Evolutionary conservation across 2,329 filamentous ascomycete species (phyloP).

Genomic region (Sporothrix brasiliensis): DNA sequence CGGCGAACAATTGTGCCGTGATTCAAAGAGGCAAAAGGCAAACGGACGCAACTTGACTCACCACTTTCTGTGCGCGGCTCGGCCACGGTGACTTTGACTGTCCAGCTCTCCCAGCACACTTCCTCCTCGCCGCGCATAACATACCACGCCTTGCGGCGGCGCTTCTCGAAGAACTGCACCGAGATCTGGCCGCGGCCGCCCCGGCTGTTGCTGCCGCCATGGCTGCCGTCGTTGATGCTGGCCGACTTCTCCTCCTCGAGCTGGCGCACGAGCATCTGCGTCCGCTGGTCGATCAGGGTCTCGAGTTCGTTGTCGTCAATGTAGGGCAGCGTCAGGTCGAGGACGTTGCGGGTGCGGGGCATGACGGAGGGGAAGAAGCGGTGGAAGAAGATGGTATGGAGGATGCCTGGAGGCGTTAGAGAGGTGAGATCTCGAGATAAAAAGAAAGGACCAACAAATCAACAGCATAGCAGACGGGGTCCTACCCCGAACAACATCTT

Average conservation of each 20-base stretch:
- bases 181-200: conserved; percentile 74
- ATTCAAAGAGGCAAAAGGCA: too few species aligned
- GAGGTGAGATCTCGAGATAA: conserved; percentile 19
- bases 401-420: conserved; percentile 63
- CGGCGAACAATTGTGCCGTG: too few species aligned
- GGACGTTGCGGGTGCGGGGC: conserved; percentile 82
- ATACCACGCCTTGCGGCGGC: conserved; percentile 76
- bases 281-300: conserved; percentile 88
- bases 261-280: conserved; percentile 76
- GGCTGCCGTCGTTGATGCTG: conserved; percentile 38
- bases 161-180: conserved; percentile 95
- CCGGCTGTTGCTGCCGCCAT: conserved; percentile 35
- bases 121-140: conserved; percentile 77
- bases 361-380: conserved; percentile 88
- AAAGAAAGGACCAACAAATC: conserved; percentile 35
- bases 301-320: conserved; percentile 90
- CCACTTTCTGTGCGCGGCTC: conserved; percentile 86
- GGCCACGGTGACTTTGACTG: conserved; percentile 87
- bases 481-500: conserved; percentile 87
- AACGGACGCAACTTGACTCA: conserved; percentile 45
- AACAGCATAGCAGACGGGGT: too few species aligned
- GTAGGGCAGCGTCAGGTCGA: conserved; percentile 86
- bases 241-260: conserved; percentile 62
- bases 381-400: conserved; percentile 99
- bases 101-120: conserved; percentile 97